phyloP scores from a whole-genome alignment of 2,329 filamentous ascomycete genomes.

The Phyllachora maydis region DNA sequence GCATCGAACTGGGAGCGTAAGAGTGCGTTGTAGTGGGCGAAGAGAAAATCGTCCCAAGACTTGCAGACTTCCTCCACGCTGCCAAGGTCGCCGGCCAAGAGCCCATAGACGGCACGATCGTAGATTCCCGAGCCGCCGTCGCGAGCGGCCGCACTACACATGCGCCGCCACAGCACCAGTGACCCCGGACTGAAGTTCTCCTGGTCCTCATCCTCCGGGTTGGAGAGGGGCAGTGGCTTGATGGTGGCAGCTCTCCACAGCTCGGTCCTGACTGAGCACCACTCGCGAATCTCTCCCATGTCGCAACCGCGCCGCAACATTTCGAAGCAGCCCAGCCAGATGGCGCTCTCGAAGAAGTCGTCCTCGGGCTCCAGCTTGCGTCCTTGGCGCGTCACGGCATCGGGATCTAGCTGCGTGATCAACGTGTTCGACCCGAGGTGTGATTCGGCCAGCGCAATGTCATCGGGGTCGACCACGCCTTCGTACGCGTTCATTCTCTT shows the following conservation, averaged over 20 bases:
- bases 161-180: slow-evolving; percentile 52
- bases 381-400: slow-evolving; percentile 64
- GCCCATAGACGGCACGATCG: slow-evolving; percentile 75
- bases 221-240: slow-evolving; percentile 45
- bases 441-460: slow-evolving; percentile 30
- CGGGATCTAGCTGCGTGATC: slow-evolving; percentile 78
- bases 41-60: slow-evolving; percentile 73
- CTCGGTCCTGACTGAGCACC: slow-evolving; percentile 72
- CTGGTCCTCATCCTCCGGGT: slow-evolving; percentile 20
- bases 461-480: slow-evolving; percentile 41
- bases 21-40: slow-evolving; percentile 73
- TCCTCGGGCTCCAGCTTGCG: slow-evolving; percentile 64
- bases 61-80: slow-evolving; percentile 60
- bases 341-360: slow-evolving; percentile 70
- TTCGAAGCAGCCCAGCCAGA: slow-evolving; percentile 90
- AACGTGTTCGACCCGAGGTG: slow-evolving; percentile 38
- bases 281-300: slow-evolving; percentile 56
- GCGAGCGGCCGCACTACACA: slow-evolving; percentile 52
- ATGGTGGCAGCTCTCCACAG: slow-evolving; percentile 76
- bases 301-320: slow-evolving; percentile 70
- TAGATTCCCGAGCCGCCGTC: slow-evolving; percentile 53
- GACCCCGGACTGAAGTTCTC: slow-evolving; percentile 21
- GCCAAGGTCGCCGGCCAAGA: slow-evolving; percentile 67
- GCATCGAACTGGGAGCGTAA: slow-evolving; percentile 61
- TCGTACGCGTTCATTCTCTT: slow-evolving; percentile 58